Base-by-base conservation (phyloP, 1,139 yeast genomes). In the Candida frijolesensis region DNA sequence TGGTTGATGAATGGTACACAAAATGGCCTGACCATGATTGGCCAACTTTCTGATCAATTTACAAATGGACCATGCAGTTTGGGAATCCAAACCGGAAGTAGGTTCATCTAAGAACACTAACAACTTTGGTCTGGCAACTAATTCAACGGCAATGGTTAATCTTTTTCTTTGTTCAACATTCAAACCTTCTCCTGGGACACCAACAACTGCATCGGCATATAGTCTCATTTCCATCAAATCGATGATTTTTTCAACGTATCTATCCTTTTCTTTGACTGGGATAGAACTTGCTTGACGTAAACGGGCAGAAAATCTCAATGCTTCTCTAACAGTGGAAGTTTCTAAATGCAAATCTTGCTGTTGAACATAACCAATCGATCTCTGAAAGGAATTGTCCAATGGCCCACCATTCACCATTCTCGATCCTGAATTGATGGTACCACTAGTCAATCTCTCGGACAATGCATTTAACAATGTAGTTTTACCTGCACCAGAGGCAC, bases 41-140 rank as follows among this genome's bases (percentile, higher is more conserved):
- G 76, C 76, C 56, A 72, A 70, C 53, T 72, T 71, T 59, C 77
- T 65, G 60, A 72, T 67, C 63, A 72, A 71, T 57, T 70, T 67
- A 60, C 76, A 72, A 50, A 72, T 70, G 14, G 77, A 70, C 78
- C 77, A 72, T 29, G 78, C 78, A 47, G 78, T 71, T 60, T 72
- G 77, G 16, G 76, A 71, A 54, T 71, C 75, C 55, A 71, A 70
- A 54, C 76, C 76, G 42, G 75, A 70, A 25, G 76, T 71, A 18
- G 76, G 76, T 54, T 70, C 74, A 62, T 68, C 73, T 55, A 70
- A 65, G 51, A 71, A 70, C 43, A 71, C 58, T 53, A 71, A 67
- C 44, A 71, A 63, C 51, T 67, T 65, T n/a, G 76, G 76, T 54
- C 64, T 68, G 5, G 76, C 76, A 46, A 68, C 76, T 53, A 71